phyloP scores from a whole-genome alignment of 2,329 filamentous ascomycete genomes.

The Aspergillus latus region DNA sequence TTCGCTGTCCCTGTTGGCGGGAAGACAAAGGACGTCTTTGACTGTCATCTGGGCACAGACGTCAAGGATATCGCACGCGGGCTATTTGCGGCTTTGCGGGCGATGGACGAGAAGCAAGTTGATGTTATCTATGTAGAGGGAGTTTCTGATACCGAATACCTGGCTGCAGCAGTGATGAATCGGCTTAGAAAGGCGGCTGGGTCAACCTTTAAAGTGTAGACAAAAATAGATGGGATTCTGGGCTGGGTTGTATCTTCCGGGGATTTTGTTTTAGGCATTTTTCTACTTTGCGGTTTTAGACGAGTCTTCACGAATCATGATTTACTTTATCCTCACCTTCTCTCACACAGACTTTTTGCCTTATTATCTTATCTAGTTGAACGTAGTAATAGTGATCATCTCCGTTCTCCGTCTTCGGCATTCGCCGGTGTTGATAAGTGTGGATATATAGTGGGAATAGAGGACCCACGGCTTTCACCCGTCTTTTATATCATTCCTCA shows the following conservation, averaged over 20 bases:
- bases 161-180: slow-evolving; percentile 86
- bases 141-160: slow-evolving; percentile 70
- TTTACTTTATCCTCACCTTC: neutral
- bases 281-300: neutral
- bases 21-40: slow-evolving; percentile 51
- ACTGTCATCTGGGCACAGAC: slow-evolving; percentile 70
- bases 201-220: slow-evolving; percentile 52
- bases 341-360: neutral
- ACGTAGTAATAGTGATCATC: neutral
- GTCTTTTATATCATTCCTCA: neutral
- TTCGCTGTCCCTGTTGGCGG: slow-evolving; percentile 31
- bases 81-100: slow-evolving; percentile 81
- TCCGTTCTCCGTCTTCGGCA: slow-evolving; percentile 14
- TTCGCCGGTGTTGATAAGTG: slow-evolving; percentile 6
- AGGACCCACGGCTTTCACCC: slow-evolving; percentile 4
- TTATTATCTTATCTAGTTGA: neutral
- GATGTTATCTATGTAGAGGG: slow-evolving; percentile 90
- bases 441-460: neutral
- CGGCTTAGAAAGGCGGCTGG: slow-evolving; percentile 73
- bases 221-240: slow-evolving; percentile 4
- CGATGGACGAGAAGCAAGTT: slow-evolving; percentile 75
- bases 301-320: slow-evolving; percentile 4
- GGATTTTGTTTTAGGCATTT: neutral
- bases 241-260: neutral
- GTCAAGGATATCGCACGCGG: slow-evolving; percentile 77